A percentile compares a stretch with the other conserved stretches of the same genome.
These are phyloP conservation scores for Hymenoscyphus scutula DNA, from an alignment of 2,329 filamentous ascomycete genomes.

Conservation along the genomic window DNA sequence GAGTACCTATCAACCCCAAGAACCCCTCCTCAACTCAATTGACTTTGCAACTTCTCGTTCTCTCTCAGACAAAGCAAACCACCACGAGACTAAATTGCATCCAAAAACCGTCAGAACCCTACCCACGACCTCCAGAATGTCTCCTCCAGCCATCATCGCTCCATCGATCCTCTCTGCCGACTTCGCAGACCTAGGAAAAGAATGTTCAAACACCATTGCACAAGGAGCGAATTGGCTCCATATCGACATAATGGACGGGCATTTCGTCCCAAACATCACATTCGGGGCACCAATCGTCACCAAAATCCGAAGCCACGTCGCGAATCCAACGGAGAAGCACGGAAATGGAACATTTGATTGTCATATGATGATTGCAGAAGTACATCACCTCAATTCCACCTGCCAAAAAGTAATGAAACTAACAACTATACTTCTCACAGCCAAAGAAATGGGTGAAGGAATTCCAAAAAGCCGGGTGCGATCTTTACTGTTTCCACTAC, in stretches of 20 bases:
- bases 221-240: constrained; percentile 71
- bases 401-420: not conserved
- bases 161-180: constrained; percentile 98
- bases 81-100: not conserved
- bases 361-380: constrained; percentile 99
- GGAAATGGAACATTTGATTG: constrained; percentile 96
- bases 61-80: not conserved
- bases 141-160: constrained; percentile 89
- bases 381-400: constrained; percentile 43
- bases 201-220: constrained; percentile 81
- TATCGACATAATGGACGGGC: constrained; percentile 97
- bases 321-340: constrained; percentile 63
- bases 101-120: not conserved
- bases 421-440: constrained; percentile 44
- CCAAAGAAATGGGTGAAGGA: constrained; percentile 98
- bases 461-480: constrained; percentile 89
- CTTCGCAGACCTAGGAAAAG: constrained; percentile 83
- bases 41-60: not conserved
- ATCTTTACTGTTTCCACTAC: constrained; percentile 99
- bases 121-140: constrained; percentile 54
- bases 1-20: not conserved
- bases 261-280: constrained; percentile 98
- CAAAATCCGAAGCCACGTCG: constrained; percentile 85
- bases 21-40: not conserved
- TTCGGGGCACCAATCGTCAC: constrained; percentile 94